Percentiles rank a stretch among this genome's conserved stretches.
Evolutionary conservation across 306 rosid genomes (phyloP).

Genomic region (Begonia loranthoides): DNA sequence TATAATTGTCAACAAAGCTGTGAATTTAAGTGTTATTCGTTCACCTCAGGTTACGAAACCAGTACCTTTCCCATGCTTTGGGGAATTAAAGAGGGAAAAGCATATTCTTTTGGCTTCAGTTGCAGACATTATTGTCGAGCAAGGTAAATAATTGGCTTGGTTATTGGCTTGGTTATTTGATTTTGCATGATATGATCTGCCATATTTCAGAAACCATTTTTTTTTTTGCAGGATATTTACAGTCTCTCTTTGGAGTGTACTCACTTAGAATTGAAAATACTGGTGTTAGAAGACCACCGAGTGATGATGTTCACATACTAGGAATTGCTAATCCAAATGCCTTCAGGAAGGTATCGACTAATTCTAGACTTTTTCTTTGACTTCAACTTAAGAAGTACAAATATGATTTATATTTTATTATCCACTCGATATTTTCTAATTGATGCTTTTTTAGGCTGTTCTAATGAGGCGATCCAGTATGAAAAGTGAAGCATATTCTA

Average conservation of each 20-base stretch:
- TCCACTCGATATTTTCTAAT: neutral
- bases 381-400: neutral
- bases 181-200: neutral
- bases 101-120: slow-evolving; percentile 73
- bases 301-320: slow-evolving; percentile 83
- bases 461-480: slow-evolving; percentile 48
- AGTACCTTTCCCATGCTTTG: slow-evolving; percentile 84
- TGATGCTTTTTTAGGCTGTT: slow-evolving; percentile 54
- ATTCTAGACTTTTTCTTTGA: neutral
- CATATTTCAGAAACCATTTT: no score
- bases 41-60: slow-evolving; percentile 64
- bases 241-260: slow-evolving; percentile 69
- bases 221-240: slow-evolving; percentile 58
- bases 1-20: neutral
- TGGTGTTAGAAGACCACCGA: slow-evolving; percentile 79
- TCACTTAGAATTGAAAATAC: slow-evolving; percentile 73
- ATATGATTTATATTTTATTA: slow-evolving; percentile 6
- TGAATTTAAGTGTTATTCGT: slow-evolving; percentile 3
- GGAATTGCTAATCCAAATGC: slow-evolving; percentile 79
- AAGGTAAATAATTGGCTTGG: slow-evolving; percentile 35
- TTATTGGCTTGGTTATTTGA: slow-evolving; percentile 7
- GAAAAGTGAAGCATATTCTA: slow-evolving; percentile 43
- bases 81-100: slow-evolving; percentile 79
- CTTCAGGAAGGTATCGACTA: slow-evolving; percentile 54
- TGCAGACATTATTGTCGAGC: slow-evolving; percentile 80